Evolutionary conservation across 1,284 basidiomycete species (phyloP), one percentile per base, ranked within the genome.

Genomic region (Golubevia pallescens): DNA sequence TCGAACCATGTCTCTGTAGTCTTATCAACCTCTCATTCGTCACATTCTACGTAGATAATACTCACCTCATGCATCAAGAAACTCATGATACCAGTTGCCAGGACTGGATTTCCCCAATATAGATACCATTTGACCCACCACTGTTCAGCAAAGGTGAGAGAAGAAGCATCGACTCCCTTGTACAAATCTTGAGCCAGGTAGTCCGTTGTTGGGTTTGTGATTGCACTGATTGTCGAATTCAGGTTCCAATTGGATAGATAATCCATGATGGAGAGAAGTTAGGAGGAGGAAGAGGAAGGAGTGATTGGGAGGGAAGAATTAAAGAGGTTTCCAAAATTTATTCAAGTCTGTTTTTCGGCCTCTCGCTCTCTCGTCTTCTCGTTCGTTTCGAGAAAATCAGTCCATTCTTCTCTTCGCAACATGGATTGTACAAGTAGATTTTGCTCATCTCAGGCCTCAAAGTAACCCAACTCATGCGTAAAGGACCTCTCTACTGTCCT

Each of bases 21-120:
- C 56, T 24, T 32, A 16, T 53, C 1, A 21, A 21, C 42, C n/a
- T n/a, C n/a, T n/a, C n/a, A n/a, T n/a, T n/a, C n/a, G n/a, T n/a
- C n/a, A n/a, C n/a, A 53, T 16, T 53, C 16, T 53, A n/a, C 10
- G 34, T 3, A 53, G 48, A 34, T 51, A 61, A 20, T 52, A 80
- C 91, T 62, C 68, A 94, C 93, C 89, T 98, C 95, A 86, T 98
- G 96, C 72, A 98, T 86, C 48, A 97, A 71, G 86, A 99, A 98
- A 77, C 93, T 94, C 90, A 94, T 91, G 69, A 99, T 88, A 69
- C 96, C 95, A 0, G 96, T 99, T 19, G 96, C 97, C 75, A 99
- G 89, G 69, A 96, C 86, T 0, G 95, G 95, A 88, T 97, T 96
- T 71, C 91, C 82, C 80, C 85, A 81, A 74, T 78, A 82, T 59